These are phyloP conservation scores for Coleophoma crateriformis DNA, from an alignment of 2,329 filamentous ascomycete genomes.

Conservation along the genomic window DNA sequence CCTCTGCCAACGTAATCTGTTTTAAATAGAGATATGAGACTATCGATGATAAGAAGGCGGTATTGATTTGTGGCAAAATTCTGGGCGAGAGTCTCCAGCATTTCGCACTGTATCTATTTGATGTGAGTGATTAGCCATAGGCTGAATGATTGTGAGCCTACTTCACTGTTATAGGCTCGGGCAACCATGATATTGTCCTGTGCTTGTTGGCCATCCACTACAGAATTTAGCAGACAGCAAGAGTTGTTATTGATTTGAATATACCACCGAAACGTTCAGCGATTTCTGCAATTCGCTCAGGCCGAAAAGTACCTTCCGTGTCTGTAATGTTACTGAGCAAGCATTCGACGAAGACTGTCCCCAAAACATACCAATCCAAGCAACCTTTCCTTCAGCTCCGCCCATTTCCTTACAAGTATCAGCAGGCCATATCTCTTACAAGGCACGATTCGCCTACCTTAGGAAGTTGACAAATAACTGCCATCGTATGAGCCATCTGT, in stretches of 20 bases:
- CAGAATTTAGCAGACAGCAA: slow-evolving; percentile 7
- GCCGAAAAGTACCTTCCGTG: slow-evolving; percentile 61
- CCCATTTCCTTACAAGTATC: slow-evolving; percentile 43
- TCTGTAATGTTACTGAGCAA: slow-evolving; percentile 23
- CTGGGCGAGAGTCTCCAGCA: slow-evolving; percentile 54
- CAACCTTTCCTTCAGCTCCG: slow-evolving; percentile 63
- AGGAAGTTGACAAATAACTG: slow-evolving; percentile 53
- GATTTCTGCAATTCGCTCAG: slow-evolving; percentile 62
- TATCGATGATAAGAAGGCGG: slow-evolving; percentile 62
- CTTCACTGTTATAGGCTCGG: slow-evolving; percentile 59
- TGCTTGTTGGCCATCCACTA: slow-evolving; percentile 48
- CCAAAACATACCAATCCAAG: slow-evolving; percentile 49
- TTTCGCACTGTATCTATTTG: slow-evolving; percentile 49
- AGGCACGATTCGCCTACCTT: slow-evolving; percentile 26
- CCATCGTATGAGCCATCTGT: slow-evolving; percentile 64
- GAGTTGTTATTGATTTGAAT: background rate
- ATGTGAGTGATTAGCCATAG: slow-evolving; percentile 5
- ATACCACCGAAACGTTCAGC: slow-evolving; percentile 55
- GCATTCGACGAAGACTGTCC: too few species aligned
- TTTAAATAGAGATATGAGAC: slow-evolving; percentile 64
- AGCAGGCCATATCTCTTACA: background rate
- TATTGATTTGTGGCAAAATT: slow-evolving; percentile 60
- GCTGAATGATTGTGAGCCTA: slow-evolving; percentile 6
- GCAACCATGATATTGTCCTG: slow-evolving; percentile 65
- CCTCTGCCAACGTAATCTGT: slow-evolving; percentile 63